Evolutionary conservation across 2,329 filamentous ascomycete species (phyloP).

Genomic region (Pseudogymnoascus sp.): DNA sequence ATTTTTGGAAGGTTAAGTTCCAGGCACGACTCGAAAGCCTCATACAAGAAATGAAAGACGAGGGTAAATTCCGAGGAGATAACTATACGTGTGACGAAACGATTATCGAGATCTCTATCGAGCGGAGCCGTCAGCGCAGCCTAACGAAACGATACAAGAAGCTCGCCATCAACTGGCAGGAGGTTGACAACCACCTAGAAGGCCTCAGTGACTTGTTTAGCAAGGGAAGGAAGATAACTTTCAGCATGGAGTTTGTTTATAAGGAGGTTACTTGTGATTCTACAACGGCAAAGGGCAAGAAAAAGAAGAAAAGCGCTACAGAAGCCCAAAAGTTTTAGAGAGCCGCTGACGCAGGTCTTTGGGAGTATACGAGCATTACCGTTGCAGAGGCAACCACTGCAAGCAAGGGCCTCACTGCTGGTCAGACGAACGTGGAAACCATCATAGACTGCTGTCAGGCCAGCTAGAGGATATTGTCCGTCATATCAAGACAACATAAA

Average conservation of each 20-base stretch:
- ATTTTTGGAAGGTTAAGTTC: conserved; percentile 20
- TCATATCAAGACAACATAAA: conserved; percentile 22
- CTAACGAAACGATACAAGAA: conserved; percentile 19
- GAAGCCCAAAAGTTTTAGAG: neutral
- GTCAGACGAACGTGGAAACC: conserved; percentile 17
- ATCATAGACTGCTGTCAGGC: conserved; percentile 16
- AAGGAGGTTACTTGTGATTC: conserved; percentile 18
- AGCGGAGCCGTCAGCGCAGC: conserved; percentile 16
- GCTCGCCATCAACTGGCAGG: conserved; percentile 18
- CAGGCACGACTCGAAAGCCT: conserved; percentile 13
- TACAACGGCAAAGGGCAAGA: conserved; percentile 16
- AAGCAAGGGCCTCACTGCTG: conserved; percentile 19
- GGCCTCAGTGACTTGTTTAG: conserved; percentile 19
- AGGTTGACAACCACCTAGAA: conserved; percentile 18
- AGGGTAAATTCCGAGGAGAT: conserved; percentile 17
- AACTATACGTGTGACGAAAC: conserved; percentile 16
- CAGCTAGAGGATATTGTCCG: conserved; percentile 17
- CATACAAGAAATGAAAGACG: conserved; percentile 11
- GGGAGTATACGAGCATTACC: conserved; percentile 18
- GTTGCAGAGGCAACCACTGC: conserved; percentile 16
- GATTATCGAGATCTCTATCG: conserved; percentile 17
- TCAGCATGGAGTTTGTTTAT: conserved; percentile 19
- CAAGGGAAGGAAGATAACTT: conserved; percentile 17
- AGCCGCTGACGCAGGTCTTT: conserved; percentile 12
- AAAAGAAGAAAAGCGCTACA: conserved; percentile 17